Evolutionary conservation across 2,329 filamentous ascomycete species (phyloP).

Genomic region (Trichoderma hamatum): DNA sequence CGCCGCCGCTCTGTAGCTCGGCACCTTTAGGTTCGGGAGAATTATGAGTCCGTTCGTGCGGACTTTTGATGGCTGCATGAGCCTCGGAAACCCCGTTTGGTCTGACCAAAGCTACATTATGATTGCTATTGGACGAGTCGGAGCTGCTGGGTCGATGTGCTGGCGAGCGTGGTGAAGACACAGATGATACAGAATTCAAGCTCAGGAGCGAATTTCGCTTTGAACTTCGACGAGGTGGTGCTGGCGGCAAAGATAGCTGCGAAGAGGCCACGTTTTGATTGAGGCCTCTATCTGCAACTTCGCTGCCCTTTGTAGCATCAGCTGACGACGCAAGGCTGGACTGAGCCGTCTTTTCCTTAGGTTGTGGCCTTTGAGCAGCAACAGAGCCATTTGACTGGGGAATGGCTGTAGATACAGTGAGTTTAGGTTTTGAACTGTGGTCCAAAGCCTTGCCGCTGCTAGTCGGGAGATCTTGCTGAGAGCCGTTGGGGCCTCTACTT

Average conservation of each 20-base stretch:
- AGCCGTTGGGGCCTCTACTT: neutral
- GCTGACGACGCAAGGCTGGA: neutral
- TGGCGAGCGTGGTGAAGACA: constrained; percentile 19
- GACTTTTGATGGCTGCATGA: neutral
- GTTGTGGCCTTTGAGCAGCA: neutral
- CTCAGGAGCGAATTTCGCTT: constrained; percentile 33
- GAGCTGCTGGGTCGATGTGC: constrained; percentile 19
- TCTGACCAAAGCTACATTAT: neutral
- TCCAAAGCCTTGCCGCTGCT: neutral
- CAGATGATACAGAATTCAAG: constrained; percentile 23
- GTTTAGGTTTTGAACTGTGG: neutral
- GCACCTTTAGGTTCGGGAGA: neutral
- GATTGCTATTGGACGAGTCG: constrained; percentile 5
- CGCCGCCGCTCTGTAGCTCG: constrained; percentile 8
- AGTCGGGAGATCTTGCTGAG: neutral
- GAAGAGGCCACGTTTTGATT: neutral
- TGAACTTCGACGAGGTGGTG: constrained; percentile 37
- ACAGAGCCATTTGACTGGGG: neutral
- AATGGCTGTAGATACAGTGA: constrained; percentile 9
- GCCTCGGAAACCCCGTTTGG: neutral
- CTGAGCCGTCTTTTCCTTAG: neutral
- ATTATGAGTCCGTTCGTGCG: neutral
- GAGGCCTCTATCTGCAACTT: neutral
- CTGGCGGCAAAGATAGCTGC: constrained; percentile 33
- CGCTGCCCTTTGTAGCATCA: neutral